Evolutionary conservation across 768 basidiomycete genomes (phyloP).

Genomic region (Podaxis sp.): DNA sequence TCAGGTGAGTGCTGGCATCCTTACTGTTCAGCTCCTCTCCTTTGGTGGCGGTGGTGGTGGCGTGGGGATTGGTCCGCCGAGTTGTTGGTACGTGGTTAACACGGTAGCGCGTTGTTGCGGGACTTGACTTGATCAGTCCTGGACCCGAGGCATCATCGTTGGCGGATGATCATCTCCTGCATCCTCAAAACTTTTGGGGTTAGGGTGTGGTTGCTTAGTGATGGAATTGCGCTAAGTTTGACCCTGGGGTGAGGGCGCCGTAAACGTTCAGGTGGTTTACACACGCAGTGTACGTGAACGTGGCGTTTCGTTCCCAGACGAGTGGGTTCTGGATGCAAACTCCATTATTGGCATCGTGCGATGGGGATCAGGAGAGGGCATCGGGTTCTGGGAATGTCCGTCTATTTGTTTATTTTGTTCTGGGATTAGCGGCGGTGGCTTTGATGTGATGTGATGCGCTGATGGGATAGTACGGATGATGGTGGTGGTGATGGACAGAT

Average conservation of each 20-base stretch:
- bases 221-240: neutral
- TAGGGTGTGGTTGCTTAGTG: neutral
- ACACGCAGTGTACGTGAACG: neutral
- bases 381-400: neutral
- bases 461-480: neutral
- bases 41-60: neutral
- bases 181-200: neutral
- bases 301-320: neutral
- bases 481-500: neutral
- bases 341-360: no score
- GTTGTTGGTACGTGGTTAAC: no score
- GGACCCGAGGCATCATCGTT: neutral
- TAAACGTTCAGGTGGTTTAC: neutral
- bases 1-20: constrained; percentile 54
- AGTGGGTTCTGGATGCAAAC: neutral
- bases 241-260: neutral
- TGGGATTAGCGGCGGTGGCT: neutral
- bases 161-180: neutral
- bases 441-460: neutral
- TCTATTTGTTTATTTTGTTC: neutral
- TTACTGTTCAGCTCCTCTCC: neutral
- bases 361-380: neutral
- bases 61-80: no score
- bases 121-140: no score
- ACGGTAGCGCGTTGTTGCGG: no score